Base-by-base conservation (phyloP, 176 grass and related monocot species). In the Olyra latifolia region DNA sequence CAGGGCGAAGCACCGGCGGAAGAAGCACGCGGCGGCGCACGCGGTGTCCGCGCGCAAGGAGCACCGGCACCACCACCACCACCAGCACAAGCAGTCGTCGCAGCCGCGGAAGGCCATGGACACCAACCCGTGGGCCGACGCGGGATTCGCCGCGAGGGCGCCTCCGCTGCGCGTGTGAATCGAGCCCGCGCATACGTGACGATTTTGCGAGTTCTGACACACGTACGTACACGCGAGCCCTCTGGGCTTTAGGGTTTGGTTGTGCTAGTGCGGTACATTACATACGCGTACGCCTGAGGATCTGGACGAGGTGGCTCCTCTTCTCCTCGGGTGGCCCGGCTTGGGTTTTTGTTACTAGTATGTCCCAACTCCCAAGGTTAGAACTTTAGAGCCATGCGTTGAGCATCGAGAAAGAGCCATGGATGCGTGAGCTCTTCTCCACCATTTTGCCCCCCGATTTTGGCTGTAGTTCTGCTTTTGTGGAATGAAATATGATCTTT, bases 1-100 rank as follows among this genome's bases (percentile, higher is more conserved):
- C 77, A 94, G 91, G 70, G 83, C 81, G 47, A 84, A 75, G 88
- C 88, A 82, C 83, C 83, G 88, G 73, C 83, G 88, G 72, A 90
- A 86, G 88, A 90, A 90, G 83, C 88, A 75, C 72, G 83, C 88
- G 47, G 72, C 87, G 64, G 87, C 82, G 71, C 77, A 64, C 77
- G 78, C 83, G 30, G 78, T 73, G 41, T 30, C 83, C 17, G 42
- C 83, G 1, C 50, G 78, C 17, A 86, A 58, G 88, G 78, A 77
- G 78, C 72, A 45, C 13, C 66, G 52, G 69, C 68, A 76, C 22
- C 55, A 60, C 13, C 73, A 76, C 23, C 73, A 44, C 22, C 72
- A 73, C 23, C 75, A 72, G 0, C 79, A 76, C 7, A 44, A 50
- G 6, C 69, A 69, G 0, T 61, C 16, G 72, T 50, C 60, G 68